A percentile compares a stretch with the other conserved stretches of the same genome.
phyloP scores from a whole-genome alignment of 192 early-diverging fungal species.

The Backusella australiensis region DNA sequence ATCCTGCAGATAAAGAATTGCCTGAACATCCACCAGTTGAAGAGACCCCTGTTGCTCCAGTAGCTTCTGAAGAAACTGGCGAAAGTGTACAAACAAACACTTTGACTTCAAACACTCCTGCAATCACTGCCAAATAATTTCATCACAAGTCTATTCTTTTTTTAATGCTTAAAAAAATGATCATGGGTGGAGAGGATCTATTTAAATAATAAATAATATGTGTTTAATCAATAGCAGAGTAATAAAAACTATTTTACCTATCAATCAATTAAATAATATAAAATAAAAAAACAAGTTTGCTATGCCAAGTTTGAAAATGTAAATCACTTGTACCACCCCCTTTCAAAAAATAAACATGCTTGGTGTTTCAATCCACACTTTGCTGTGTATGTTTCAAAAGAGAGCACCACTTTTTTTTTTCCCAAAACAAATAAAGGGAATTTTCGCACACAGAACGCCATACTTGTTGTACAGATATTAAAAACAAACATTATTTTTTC shows the following conservation, averaged over 20 bases:
- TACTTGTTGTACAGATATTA: background rate
- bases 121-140: background rate
- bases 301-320: background rate
- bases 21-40: background rate
- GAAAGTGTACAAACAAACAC: background rate
- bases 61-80: background rate
- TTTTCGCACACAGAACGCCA: background rate
- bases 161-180: background rate
- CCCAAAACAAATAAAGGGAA: background rate
- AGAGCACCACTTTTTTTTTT: background rate
- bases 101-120: background rate
- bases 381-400: background rate
- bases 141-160: background rate
- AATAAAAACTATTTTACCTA: background rate
- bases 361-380: background rate
- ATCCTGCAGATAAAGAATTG: background rate
- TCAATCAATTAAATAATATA: background rate
- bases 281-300: background rate
- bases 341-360: background rate
- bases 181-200: background rate
- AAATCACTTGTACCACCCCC: background rate
- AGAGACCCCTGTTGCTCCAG: background rate
- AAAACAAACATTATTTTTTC: background rate
- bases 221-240: conserved; percentile 5
- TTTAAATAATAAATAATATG: background rate